These are phyloP conservation scores for Ziziphus jujuba DNA, from an alignment of 306 rosid genomes.

Conservation along the genomic window DNA sequence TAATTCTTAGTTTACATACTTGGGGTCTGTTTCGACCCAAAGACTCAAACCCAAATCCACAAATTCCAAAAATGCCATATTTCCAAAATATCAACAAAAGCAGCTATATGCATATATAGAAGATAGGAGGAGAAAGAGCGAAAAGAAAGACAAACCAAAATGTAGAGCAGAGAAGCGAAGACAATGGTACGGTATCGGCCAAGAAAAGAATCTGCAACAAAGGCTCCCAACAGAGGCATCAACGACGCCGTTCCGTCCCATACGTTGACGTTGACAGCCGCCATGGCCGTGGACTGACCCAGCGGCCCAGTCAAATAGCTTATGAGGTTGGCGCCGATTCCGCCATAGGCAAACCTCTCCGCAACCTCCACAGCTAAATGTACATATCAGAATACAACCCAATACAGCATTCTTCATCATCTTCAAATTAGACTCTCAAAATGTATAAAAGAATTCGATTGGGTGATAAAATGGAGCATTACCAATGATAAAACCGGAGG, in stretches of 20 bases:
- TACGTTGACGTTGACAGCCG: slow-evolving; percentile 38
- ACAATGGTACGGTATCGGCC: slow-evolving; percentile 44
- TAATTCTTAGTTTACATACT: too few species aligned
- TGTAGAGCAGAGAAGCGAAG: slow-evolving; percentile 35
- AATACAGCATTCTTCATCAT: too few species aligned
- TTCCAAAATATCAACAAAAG: too few species aligned
- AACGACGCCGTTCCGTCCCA: slow-evolving; percentile 41
- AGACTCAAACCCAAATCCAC: too few species aligned
- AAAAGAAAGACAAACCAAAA: slow-evolving; percentile 33
- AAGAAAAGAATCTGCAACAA: slow-evolving; percentile 42
- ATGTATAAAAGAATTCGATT: too few species aligned
- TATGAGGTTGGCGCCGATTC: slow-evolving; percentile 38
- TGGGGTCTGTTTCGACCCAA: too few species aligned
- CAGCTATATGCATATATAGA: too few species aligned
- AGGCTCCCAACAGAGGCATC: slow-evolving; percentile 43
- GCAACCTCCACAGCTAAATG: slow-evolving; percentile 52
- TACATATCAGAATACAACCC: not conserved
- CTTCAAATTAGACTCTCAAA: too few species aligned
- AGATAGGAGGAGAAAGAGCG: too few species aligned
- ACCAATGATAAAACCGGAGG: slow-evolving; percentile 45
- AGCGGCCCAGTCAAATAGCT: slow-evolving; percentile 39
- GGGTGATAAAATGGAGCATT: too few species aligned
- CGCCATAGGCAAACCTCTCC: slow-evolving; percentile 48
- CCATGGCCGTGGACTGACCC: slow-evolving; percentile 41
- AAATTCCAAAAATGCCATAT: too few species aligned